A percentile compares a stretch with the other conserved stretches of the same genome.
Evolutionary conservation across 495 filamentous ascomycete genomes (phyloP).

Genomic region (Tricharina praecox): DNA sequence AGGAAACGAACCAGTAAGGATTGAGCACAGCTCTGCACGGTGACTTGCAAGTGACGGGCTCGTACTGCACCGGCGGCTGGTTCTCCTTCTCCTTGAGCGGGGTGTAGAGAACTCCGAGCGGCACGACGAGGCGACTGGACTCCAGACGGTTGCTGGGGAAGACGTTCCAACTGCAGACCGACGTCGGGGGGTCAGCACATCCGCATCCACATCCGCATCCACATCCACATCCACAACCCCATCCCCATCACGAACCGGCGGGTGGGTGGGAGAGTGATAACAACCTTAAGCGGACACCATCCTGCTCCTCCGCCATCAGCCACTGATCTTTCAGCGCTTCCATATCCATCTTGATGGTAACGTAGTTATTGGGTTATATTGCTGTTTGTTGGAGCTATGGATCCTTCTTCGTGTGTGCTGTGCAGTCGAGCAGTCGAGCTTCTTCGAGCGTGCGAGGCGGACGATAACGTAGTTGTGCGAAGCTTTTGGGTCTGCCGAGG

Average conservation of each 20-base stretch:
- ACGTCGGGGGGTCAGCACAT: not conserved
- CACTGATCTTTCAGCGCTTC: conserved; percentile 87
- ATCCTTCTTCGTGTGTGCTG: too few species aligned
- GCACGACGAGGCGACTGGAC: conserved; percentile 90
- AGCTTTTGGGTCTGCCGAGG: not conserved
- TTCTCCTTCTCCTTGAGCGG: conserved; percentile 87
- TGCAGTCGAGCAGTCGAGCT: too few species aligned
- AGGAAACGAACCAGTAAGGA: conserved; percentile 58
- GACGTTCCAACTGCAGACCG: conserved; percentile 69
- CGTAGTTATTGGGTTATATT: too few species aligned
- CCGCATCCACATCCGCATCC: too few species aligned
- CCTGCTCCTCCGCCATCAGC: conserved; percentile 90
- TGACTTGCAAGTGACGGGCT: conserved; percentile 91
- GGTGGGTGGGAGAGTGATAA: not conserved
- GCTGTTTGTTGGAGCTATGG: too few species aligned
- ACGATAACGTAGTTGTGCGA: too few species aligned
- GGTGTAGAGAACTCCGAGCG: conserved; percentile 91
- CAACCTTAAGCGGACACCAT: conserved; percentile 77
- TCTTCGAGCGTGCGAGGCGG: too few species aligned
- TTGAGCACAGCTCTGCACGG: conserved; percentile 94
- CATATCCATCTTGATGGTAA: conserved; percentile 54
- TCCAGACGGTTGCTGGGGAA: conserved; percentile 99
- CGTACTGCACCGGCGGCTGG: conserved; percentile 82
- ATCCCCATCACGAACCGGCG: not conserved
- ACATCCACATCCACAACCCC: too few species aligned